A percentile compares a stretch with the other conserved stretches of the same genome.
Evolutionary conservation across 345 rosid species (phyloP).

Genomic region (Eucalyptus pauciflora): DNA sequence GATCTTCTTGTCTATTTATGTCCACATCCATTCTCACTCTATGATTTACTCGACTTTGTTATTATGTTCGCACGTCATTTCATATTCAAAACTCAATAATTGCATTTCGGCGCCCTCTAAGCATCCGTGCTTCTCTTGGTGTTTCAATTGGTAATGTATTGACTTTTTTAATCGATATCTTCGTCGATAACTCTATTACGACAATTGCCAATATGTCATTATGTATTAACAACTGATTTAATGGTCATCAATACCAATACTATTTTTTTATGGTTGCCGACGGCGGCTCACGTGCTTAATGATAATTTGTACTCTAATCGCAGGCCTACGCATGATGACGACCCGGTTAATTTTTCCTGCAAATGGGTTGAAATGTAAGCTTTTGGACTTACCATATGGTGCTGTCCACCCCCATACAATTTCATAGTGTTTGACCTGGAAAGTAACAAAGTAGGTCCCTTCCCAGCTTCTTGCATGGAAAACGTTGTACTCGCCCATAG

Average conservation of each 20-base stretch:
- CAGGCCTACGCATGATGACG: background rate
- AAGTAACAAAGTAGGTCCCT: background rate
- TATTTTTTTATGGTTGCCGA: background rate
- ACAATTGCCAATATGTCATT: background rate
- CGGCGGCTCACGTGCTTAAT: background rate
- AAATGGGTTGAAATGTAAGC: background rate
- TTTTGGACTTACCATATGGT: background rate
- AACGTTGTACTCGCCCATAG: background rate
- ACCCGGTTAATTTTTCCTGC: background rate
- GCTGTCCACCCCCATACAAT: background rate
- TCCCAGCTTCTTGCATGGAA: background rate
- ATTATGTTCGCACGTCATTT: fast-evolving
- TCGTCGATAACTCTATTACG: background rate
- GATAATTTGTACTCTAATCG: background rate
- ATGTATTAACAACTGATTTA: fast-evolving
- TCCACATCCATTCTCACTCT: background rate
- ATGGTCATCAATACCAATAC: background rate
- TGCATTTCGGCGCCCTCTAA: background rate
- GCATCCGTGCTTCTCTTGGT: background rate
- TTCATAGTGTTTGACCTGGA: background rate
- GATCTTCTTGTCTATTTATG: too few species aligned
- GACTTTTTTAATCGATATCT: background rate
- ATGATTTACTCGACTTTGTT: too few species aligned
- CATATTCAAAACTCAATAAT: too few species aligned
- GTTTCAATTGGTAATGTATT: background rate